Base-by-base conservation (phyloP, 306 rosid species). In the Cucurbita moschata region DNA sequence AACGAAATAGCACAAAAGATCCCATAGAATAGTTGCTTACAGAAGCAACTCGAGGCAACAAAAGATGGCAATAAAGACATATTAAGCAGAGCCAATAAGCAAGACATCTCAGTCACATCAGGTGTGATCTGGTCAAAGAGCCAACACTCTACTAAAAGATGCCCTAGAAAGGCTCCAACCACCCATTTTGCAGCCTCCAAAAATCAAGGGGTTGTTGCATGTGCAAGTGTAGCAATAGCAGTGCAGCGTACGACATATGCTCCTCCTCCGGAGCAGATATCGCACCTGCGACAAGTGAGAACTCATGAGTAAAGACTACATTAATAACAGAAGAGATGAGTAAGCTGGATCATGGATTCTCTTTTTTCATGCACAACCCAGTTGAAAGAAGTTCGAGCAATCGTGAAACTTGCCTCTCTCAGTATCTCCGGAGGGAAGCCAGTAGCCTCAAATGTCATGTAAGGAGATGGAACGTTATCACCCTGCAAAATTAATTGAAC, bases 221-320 rank as follows among this genome's bases (percentile, higher is more conserved):
- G 83, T 86, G 90, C 84, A 86, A 87, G 85, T 87, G 96, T 91
- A 96, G 92, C 96, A 89, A 84, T 86, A 83, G 95, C 97, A 86
- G 88, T 84, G 96, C 99, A 95, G 99, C 97, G 99, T 95, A 95
- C 99, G 99, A 95, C 99, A 95, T 95, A 87, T 95, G 99, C 99
- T 95, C 99, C 99, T 85, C 96, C 96, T 78, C 97, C 79, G 97
- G 99, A 95, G 99, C 99, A 95, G 89, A 95, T 95, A 95, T 95
- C 99, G 99, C 97, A 95, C 96, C 99, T 95, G 99, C 99, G 96
- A 95, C 96, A 94, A 94, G 95, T 77, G 91, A 92, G 83, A 87
- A 84, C 81, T 86, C 42, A 87, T 87, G 83, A 91, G 97, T 89
- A 89, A 83, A 77, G 74, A 81, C 72, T 69, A 55, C 47, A 71